These are phyloP conservation scores for Boletus rufocinnamomeus DNA, from an alignment of 768 basidiomycete genomes.

Conservation along the genomic window DNA sequence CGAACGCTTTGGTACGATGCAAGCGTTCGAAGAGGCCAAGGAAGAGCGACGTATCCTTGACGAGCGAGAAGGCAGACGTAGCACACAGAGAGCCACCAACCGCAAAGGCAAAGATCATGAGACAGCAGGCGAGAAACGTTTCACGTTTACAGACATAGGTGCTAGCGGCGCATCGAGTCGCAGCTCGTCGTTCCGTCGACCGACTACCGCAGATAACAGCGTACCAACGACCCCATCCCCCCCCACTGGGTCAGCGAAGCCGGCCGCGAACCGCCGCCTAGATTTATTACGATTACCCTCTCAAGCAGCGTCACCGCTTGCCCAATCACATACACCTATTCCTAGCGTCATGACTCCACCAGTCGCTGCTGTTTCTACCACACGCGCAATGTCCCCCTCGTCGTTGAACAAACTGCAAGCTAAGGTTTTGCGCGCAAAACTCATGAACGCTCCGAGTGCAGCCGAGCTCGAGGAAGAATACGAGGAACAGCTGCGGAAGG, in stretches of 20 bases:
- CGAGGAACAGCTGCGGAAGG: constrained; percentile 61
- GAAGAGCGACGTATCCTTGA: constrained; percentile 87
- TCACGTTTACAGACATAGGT: constrained; percentile 68
- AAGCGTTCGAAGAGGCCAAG: constrained; percentile 85
- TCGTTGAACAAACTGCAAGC: constrained; percentile 93
- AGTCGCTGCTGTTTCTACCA: constrained; percentile 31
- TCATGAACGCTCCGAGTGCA: constrained; percentile 81
- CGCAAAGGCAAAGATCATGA: constrained; percentile 42
- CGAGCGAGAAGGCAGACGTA: constrained; percentile 65
- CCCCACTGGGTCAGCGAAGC: constrained; percentile 25
- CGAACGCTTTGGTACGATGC: constrained; percentile 84
- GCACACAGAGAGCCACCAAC: constrained; percentile 38
- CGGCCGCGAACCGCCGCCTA: constrained; percentile 51
- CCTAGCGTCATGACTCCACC: constrained; percentile 89
- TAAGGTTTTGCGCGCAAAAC: constrained; percentile 85
- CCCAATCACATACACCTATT: constrained; percentile 77
- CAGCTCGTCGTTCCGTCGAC: constrained; percentile 87
- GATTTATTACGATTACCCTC: constrained; percentile 65
- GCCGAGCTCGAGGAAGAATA: constrained; percentile 82
- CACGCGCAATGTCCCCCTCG: constrained; percentile 64
- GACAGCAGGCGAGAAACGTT: constrained; percentile 48
- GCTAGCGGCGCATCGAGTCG: constrained; percentile 70
- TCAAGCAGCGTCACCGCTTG: constrained; percentile 57
- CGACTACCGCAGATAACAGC: constrained; percentile 61
- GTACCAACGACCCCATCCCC: constrained; percentile 60